phyloP scores from a whole-genome alignment of 2,329 filamentous ascomycete species.

The Dichotomopilus funicola region DNA sequence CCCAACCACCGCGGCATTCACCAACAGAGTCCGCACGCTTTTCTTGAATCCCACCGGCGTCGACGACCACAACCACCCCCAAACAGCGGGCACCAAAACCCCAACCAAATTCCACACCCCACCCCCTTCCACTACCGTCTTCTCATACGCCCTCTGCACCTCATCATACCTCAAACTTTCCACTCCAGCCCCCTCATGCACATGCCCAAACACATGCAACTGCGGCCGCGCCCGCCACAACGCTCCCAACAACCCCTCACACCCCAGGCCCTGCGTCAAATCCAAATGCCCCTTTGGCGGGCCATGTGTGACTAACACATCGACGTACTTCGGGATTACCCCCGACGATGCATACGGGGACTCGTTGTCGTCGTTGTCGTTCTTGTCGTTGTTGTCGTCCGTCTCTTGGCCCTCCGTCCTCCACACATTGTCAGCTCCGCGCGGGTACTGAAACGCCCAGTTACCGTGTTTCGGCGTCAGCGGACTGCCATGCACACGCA shows the following conservation, averaged over 20 bases:
- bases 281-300: conserved; percentile 31
- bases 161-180: conserved; percentile 19
- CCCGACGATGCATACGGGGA: no score
- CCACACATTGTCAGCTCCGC: conserved; percentile 10
- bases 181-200: conserved; percentile 25
- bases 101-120: not conserved
- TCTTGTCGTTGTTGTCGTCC: no score
- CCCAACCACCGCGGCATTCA: not conserved
- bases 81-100: not conserved
- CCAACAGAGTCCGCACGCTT: not conserved
- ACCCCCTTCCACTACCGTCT: not conserved
- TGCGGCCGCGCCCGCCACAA: conserved; percentile 29
- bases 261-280: conserved; percentile 23
- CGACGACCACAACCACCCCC: not conserved
- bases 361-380: no score
- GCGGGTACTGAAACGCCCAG: conserved; percentile 38
- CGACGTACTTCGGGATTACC: conserved; percentile 4
- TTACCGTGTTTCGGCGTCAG: conserved; percentile 29
- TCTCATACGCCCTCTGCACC: conserved; percentile 6
- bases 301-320: conserved; percentile 30
- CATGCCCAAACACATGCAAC: conserved; percentile 34
- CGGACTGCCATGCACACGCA: conserved; percentile 34
- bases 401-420: not conserved
- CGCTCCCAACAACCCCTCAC: conserved; percentile 25
- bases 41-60: no score